Conservation (phyloP, 345 rosid species). For the Iberis pinnata region DNA sequence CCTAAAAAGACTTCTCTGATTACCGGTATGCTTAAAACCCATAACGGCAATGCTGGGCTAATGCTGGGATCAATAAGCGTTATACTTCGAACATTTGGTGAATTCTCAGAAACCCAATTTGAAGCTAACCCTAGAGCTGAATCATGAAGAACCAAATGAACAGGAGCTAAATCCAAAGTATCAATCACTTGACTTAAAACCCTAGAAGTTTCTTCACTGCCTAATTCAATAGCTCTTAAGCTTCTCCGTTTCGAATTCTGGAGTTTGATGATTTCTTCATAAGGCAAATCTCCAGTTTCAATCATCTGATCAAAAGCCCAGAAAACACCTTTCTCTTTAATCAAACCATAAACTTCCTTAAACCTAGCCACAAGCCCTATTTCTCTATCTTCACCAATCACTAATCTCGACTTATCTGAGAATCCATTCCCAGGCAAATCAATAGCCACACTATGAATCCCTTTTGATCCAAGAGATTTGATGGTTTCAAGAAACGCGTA, state of each 20-base stretch:
- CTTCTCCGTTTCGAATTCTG: constrained; percentile 38
- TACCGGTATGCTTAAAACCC: constrained; percentile 49
- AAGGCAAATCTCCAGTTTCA: constrained; percentile 88
- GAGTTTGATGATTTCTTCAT: constrained; percentile 43
- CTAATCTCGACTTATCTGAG: constrained; percentile 63
- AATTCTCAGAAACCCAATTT: constrained; percentile 61
- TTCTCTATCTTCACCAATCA: constrained; percentile 48
- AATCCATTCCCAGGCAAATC: constrained; percentile 95
- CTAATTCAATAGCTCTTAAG: constrained; percentile 48
- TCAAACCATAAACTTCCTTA: constrained; percentile 55
- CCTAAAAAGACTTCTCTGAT: constrained; percentile 53
- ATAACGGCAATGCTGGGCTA: constrained; percentile 64
- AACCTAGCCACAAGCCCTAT: constrained; percentile 52
- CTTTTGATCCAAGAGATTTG: constrained; percentile 50
- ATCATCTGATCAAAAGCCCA: constrained; percentile 91
- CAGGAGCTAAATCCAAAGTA: constrained; percentile 66
- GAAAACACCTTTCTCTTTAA: constrained; percentile 77
- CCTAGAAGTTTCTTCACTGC: constrained; percentile 57
- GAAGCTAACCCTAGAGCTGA: constrained; percentile 68
- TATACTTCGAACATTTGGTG: constrained; percentile 47
- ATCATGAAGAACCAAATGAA: constrained; percentile 87
- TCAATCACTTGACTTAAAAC: constrained; percentile 66
- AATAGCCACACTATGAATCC: constrained; percentile 55
- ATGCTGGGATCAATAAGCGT: constrained; percentile 67
- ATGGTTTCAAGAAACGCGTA: constrained; percentile 50